Evolutionary conservation across 225 moss, liverwort and hornwort genomes (phyloP).

Genomic region (Pseudoscleropodium purum): DNA sequence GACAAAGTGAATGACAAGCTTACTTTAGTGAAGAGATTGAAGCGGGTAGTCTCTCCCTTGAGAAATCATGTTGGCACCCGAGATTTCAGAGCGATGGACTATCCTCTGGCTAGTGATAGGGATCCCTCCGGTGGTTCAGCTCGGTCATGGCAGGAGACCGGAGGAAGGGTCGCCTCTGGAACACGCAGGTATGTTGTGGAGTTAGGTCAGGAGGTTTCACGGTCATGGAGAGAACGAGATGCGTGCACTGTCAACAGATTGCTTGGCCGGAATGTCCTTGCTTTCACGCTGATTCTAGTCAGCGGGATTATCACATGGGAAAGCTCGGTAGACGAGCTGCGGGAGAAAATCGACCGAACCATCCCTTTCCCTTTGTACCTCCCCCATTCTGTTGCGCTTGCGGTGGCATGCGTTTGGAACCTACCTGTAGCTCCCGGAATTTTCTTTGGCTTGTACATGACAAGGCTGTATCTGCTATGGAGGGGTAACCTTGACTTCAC

Average conservation of each 20-base stretch:
- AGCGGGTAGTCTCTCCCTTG: neutral
- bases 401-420: slow-evolving; percentile 53
- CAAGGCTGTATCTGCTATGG: slow-evolving; percentile 14
- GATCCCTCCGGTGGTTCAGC: neutral
- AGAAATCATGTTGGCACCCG: neutral
- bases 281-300: neutral
- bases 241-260: neutral
- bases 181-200: neutral
- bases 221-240: slow-evolving; percentile 20
- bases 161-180: neutral
- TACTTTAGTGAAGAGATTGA: neutral
- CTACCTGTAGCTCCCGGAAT: slow-evolving; percentile 24
- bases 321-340: slow-evolving; percentile 48
- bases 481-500: slow-evolving; percentile 8
- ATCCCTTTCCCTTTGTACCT: slow-evolving; percentile 64
- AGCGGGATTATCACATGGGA: slow-evolving; percentile 53
- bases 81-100: neutral
- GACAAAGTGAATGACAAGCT: neutral
- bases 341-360: slow-evolving; percentile 4
- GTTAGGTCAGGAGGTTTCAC: slow-evolving; percentile 6
- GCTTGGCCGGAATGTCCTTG: slow-evolving; percentile 7
- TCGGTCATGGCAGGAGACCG: slow-evolving; percentile 2
- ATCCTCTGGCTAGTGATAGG: neutral
- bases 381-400: slow-evolving; percentile 37
- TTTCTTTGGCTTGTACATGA: slow-evolving; percentile 33